Evolutionary conservation across 768 basidiomycete genomes (phyloP), one percentile per base, ranked within the genome.

Genomic region (Leucosporidium creatinivorum): DNA sequence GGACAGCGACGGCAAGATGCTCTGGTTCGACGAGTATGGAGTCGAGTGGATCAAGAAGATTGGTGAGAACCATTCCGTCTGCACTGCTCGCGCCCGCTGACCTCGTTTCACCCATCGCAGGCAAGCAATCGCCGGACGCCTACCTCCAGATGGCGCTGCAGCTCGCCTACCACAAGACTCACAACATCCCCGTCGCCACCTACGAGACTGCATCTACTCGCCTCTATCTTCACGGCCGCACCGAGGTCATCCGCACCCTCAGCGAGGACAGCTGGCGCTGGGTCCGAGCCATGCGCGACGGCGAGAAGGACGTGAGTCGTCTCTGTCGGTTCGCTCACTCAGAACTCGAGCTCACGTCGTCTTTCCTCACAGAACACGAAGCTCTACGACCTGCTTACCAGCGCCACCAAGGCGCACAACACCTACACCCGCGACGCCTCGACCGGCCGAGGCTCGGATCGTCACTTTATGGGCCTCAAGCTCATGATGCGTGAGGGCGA

Each of bases 181-280:
- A 86, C 56, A 85, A 85, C 17, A 79, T 81, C 66, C 87, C 90
- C 73, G 89, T 90, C 5, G 90, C 93, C 2, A 91, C 89, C 10
- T 96, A 97, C 77, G 93, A 97, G 79, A 96, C 93, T 0, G 89
- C 87, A 0, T 83, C 93, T 39, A 94, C 93, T 2, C 84, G 91
- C 30, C 83, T 89, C 77, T 93, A 93, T 80, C 81, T 87, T 67
- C 85, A 87, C 69, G 93, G 91, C 21, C 84, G 93, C 23, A 96
- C 93, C 2, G 93, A 97, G 76, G 92, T 90, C 0, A 85, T 97
- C 61, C 85, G 93, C 30, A 84, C 86, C 0, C 81, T 89, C 54
- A 88, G 86, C 60, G 79, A 79, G 25, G 89, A 92, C 69, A 88
- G 87, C 67, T 83, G 89, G 39, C 81, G 81, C 12, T 93, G 88